A percentile compares a stretch with the other conserved stretches of the same genome.
Evolutionary conservation across 2,329 filamentous ascomycete species (phyloP).

Genomic region (Pseudogymnoascus sp.): DNA sequence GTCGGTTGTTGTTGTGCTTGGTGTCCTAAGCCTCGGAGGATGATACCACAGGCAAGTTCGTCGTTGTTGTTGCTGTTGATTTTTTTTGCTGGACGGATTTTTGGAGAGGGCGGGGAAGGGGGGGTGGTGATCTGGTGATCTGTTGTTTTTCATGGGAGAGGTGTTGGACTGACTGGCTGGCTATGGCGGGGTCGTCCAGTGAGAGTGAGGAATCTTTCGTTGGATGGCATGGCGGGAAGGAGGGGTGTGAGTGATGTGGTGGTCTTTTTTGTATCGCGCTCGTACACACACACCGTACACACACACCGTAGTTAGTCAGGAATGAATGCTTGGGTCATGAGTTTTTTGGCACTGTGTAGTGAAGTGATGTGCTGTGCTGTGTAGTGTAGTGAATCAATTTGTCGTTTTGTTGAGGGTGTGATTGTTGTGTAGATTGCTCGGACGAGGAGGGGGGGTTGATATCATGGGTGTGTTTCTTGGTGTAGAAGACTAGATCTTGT

Average conservation of each 20-base stretch:
- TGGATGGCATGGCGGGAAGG: not conserved
- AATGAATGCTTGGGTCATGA: slow-evolving; percentile 4
- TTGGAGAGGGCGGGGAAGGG: not conserved
- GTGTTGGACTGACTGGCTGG: slow-evolving; percentile 1
- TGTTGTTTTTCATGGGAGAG: not conserved
- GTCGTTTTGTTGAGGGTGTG: not conserved
- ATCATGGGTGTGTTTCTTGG: not conserved
- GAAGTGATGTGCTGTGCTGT: not conserved
- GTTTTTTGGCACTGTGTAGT: not conserved
- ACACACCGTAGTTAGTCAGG: slow-evolving; percentile 5
- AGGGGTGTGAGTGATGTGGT: no score
- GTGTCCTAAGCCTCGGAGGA: slow-evolving; percentile 10
- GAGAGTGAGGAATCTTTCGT: not conserved
- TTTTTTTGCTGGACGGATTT: not conserved
- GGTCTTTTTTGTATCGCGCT: slow-evolving; percentile 2
- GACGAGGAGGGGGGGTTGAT: not conserved
- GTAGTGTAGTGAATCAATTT: no score
- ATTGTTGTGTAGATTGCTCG: not conserved
- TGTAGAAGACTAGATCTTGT: not conserved
- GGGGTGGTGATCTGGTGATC: not conserved
- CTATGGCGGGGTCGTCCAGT: not conserved
- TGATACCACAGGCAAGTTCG: slow-evolving; percentile 8
- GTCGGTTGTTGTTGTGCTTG: not conserved
- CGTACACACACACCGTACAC: no score
- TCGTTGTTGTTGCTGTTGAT: no score